A percentile compares a stretch with the other conserved stretches of the same genome.
Conservation (phyloP, 192 early-diverging fungal species). For the Coemansia sp. region DNA sequence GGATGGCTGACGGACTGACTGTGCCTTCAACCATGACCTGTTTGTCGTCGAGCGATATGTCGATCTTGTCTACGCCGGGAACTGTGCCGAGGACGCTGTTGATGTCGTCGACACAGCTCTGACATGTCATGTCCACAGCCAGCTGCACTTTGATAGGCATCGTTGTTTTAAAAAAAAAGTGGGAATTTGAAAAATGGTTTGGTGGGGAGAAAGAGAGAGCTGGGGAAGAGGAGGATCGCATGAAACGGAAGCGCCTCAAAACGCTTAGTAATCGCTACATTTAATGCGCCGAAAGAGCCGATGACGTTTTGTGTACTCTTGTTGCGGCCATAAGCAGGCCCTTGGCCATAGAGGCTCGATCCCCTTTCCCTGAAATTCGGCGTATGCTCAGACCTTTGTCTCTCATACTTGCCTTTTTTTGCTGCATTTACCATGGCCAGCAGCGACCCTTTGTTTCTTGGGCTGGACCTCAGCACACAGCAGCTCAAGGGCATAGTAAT, state of each 20-base stretch:
- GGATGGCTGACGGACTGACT: constrained; percentile 53
- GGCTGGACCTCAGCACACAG: constrained; percentile 75
- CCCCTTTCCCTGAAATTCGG: neutral
- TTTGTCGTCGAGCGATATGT: constrained; percentile 67
- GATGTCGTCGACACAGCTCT: constrained; percentile 72
- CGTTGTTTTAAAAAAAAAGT: neutral
- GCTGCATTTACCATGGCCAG: neutral
- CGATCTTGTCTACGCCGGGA: constrained; percentile 61
- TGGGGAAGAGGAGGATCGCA: neutral
- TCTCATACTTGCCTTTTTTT: neutral
- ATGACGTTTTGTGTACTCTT: neutral
- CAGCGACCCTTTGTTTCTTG: constrained; percentile 56
- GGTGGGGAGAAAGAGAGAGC: too few relatives aligned
- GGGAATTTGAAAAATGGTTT: neutral
- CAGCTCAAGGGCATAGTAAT: constrained; percentile 70
- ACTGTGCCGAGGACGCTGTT: constrained; percentile 55
- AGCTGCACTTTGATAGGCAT: constrained; percentile 67
- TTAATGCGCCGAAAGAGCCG: neutral
- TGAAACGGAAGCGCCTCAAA: neutral
- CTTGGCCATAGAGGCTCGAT: neutral
- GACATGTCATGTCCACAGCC: constrained; percentile 84
- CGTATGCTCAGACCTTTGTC: neutral
- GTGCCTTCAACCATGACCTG: constrained; percentile 73
- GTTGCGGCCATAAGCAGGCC: neutral
- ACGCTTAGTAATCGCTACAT: neutral